Evolutionary conservation across 202 grass and related monocot genomes (phyloP), one percentile per base, ranked within the genome.

Genomic region (Schoenoplectus triqueter): DNA sequence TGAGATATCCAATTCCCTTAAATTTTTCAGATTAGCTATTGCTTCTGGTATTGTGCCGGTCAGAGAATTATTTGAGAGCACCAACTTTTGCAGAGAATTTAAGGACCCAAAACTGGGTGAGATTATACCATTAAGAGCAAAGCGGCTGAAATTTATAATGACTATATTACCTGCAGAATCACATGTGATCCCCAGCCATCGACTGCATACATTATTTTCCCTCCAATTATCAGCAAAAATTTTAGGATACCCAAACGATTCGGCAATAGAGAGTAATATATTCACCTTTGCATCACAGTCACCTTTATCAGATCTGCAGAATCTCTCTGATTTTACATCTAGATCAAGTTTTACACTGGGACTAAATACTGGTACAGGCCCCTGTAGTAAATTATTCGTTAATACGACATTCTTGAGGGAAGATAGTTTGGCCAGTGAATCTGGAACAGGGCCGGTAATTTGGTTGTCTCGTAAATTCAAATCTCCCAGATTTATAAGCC

Each of bases 311-410:
- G 55, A 13, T 15, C 81, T 65, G 44, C 78, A 93, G 44, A 90
- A 90, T 14, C 86, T 85, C 79, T 87, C 86, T 11, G 52, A 74
- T 41, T 4, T 6, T 9, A 75, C 44, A 49, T 48, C 21, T 7
- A 87, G 55, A 84, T 87, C 86, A 8, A 82, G 14, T 40, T 66
- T 54, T n/a, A 72, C 52, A 10, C 17, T 50, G 2, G 85, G 15
- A 41, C 50, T 66, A 68, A 90, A 87, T 31, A 82, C 69, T 0
- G 89, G 89, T 44, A 87, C 57, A 7, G 86, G 82, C 13, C 89
- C 89, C 57, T 87, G 85, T 20, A 90, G 69, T 49, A 87, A 45
- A 67, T 90, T 90, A 31, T 90, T 90, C 40, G 85, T 82, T 31
- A 90, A 50, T 2, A 18, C 59, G 0, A 90, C 76, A 47, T 31